These are phyloP conservation scores for Glycine latifolia DNA, from an alignment of 306 rosid species.

Conservation along the genomic window DNA sequence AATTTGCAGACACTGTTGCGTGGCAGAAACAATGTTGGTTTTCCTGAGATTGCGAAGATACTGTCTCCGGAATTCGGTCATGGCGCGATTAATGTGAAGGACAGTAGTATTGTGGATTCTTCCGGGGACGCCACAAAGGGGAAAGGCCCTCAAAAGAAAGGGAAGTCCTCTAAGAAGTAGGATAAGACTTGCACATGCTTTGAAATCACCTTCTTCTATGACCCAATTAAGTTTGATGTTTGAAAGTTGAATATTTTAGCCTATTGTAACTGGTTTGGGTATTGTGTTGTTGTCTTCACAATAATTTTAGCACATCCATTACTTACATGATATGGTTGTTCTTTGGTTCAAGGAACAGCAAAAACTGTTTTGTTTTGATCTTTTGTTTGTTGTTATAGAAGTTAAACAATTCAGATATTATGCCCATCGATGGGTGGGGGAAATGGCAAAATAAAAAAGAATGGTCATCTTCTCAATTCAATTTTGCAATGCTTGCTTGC, in stretches of 20 bases:
- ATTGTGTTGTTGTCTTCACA: conserved; percentile 10
- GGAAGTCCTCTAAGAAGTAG: conserved; percentile 58
- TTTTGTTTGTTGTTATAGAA: not conserved
- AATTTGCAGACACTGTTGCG: conserved; percentile 62
- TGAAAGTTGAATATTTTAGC: too few species aligned
- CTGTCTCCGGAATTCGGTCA: conserved; percentile 66
- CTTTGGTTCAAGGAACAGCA: conserved; percentile 1
- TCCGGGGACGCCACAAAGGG: conserved; percentile 46
- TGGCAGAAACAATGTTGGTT: conserved; percentile 61
- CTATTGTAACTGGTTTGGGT: conserved; percentile 20
- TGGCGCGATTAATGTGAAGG: conserved; percentile 53
- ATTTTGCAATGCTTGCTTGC: not conserved
- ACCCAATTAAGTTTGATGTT: too few species aligned
- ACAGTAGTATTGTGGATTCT: conserved; percentile 39
- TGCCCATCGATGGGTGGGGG: too few species aligned
- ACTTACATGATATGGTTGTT: not conserved
- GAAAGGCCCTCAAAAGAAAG: conserved; percentile 53
- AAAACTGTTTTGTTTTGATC: too few species aligned
- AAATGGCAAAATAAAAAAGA: not conserved
- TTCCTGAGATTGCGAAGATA: conserved; percentile 61
- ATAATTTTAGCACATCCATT: not conserved
- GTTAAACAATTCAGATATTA: not conserved
- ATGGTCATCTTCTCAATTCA: not conserved
- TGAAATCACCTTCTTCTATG: too few species aligned
- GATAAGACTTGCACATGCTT: conserved; percentile 30